These are phyloP conservation scores for Ophiostoma himal-ulmi DNA, from an alignment of 2,329 filamentous ascomycete species.

Conservation along the genomic window DNA sequence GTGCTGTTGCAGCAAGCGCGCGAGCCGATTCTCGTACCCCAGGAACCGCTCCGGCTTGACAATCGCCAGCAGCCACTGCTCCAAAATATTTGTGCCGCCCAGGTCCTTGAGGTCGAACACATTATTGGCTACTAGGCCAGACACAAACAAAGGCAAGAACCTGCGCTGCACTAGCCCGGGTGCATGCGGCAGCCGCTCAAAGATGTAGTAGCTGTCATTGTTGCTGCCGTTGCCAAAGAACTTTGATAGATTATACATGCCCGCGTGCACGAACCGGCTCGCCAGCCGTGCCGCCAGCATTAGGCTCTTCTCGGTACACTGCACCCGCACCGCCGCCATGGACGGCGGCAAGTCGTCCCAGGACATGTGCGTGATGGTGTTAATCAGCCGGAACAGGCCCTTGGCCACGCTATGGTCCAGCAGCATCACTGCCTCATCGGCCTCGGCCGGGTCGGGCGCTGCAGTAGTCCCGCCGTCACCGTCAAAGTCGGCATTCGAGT, in stretches of 20 bases:
- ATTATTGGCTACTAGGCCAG: constrained; percentile 43
- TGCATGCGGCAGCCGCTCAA: constrained; percentile 39
- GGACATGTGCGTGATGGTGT: constrained; percentile 18
- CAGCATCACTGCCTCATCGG: constrained; percentile 46
- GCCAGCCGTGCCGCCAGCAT: constrained; percentile 43
- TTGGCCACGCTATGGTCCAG: constrained; percentile 46
- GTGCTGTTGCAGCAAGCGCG: constrained; percentile 40
- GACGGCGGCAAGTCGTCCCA: constrained; percentile 14
- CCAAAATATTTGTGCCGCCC: constrained; percentile 39
- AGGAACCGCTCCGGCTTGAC: constrained; percentile 45
- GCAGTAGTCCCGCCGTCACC: constrained; percentile 27
- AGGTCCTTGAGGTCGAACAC: constrained; percentile 45
- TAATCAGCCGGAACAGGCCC: constrained; percentile 43
- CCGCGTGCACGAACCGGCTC: constrained; percentile 35
- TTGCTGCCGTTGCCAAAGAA: constrained; percentile 40
- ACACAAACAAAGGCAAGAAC: constrained; percentile 48
- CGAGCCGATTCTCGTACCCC: constrained; percentile 47
- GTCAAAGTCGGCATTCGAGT: constrained; percentile 29
- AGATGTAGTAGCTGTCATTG: constrained; percentile 45
- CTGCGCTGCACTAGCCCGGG: constrained; percentile 40
- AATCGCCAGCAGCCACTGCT: constrained; percentile 50
- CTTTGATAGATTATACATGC: constrained; percentile 40
- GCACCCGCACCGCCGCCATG: not conserved
- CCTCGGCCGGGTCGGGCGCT: constrained; percentile 32
- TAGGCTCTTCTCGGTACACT: constrained; percentile 43